Conservation (phyloP, 495 filamentous ascomycete species). For the Hypoxylon perforatum region DNA sequence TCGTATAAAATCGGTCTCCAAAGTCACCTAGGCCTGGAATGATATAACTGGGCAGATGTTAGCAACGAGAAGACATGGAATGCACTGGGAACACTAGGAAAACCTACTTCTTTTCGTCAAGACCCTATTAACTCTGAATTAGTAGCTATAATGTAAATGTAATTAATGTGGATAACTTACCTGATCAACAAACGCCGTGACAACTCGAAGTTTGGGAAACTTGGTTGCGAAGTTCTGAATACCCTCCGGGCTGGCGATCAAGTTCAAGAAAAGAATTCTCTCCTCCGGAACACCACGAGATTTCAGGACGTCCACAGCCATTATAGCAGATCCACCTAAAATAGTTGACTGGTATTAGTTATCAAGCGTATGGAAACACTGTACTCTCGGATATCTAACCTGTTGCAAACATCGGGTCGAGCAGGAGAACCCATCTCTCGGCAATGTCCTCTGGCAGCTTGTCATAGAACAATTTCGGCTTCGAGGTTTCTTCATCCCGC, state of each 20-base stretch:
- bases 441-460: constrained; percentile 95
- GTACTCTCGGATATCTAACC: constrained; percentile 62
- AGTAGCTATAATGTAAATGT: constrained; percentile 22
- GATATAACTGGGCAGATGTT: constrained; percentile 78
- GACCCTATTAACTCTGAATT: constrained; percentile 61
- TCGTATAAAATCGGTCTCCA: constrained; percentile 95
- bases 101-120: constrained; percentile 95
- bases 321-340: constrained; percentile 90
- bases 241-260: constrained; percentile 94
- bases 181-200: constrained; percentile 96
- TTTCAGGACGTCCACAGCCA: constrained; percentile 93
- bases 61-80: constrained; percentile 24
- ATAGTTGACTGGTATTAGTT: constrained; percentile 21
- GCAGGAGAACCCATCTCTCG: constrained; percentile 89
- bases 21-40: constrained; percentile 96
- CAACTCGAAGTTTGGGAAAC: constrained; percentile 91
- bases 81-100: constrained; percentile 1
- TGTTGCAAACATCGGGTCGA: constrained; percentile 99
- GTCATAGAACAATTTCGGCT: constrained; percentile 94
- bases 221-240: constrained; percentile 88
- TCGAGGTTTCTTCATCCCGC: constrained; percentile 91
- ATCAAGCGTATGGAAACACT: constrained; percentile 23
- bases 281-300: constrained; percentile 92
- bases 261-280: constrained; percentile 92
- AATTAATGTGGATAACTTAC: constrained; percentile 33